These are phyloP conservation scores for Perkinsus chesapeaki DNA, from an alignment of 169 alveolate genomes.

Conservation along the genomic window DNA sequence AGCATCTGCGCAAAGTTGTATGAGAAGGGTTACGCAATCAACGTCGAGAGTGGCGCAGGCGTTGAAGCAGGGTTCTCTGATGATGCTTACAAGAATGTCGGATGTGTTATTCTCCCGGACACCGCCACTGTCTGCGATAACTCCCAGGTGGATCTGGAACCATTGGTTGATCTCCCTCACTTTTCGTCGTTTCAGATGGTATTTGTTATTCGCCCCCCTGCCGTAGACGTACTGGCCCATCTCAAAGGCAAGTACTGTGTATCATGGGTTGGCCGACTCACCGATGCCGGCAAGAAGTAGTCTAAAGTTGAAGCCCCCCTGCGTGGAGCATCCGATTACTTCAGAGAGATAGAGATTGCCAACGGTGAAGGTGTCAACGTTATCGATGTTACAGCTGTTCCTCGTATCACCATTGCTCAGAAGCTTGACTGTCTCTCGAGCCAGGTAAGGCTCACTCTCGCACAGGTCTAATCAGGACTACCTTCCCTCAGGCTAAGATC, in stretches of 20 bases:
- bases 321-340: neutral
- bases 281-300: neutral
- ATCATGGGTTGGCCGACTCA: neutral
- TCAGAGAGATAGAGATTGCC: neutral
- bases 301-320: neutral
- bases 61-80: neutral
- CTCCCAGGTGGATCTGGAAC: neutral
- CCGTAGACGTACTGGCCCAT: neutral
- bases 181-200: neutral
- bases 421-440: conserved; percentile 77
- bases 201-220: neutral
- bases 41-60: neutral
- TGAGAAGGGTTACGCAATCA: neutral
- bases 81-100: neutral
- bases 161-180: neutral
- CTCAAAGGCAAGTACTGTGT: neutral
- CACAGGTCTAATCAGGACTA: neutral
- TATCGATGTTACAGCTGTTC: conserved; percentile 41
- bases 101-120: neutral
- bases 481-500: neutral
- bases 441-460: conserved; percentile 79
- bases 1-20: neutral
- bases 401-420: conserved; percentile 84
- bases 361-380: neutral
- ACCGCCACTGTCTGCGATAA: neutral